Percentiles rank a stretch among this genome's conserved stretches.
Evolutionary conservation across 1,284 basidiomycete species (phyloP).

Genomic region (Fomitopsis pinicola): DNA sequence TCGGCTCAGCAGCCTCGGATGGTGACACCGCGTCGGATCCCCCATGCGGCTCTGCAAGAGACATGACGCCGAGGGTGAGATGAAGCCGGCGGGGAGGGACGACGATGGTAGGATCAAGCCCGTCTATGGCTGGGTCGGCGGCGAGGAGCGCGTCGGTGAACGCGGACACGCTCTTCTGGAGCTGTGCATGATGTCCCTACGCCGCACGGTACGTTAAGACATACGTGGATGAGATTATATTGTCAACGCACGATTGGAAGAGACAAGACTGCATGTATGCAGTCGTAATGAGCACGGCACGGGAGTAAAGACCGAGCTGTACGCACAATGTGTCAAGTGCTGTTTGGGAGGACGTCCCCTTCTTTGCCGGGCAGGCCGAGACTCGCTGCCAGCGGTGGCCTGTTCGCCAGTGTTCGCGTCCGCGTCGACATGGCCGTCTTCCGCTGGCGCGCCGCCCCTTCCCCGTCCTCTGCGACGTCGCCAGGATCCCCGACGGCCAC

Average conservation of each 20-base stretch:
- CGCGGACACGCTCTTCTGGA: conserved; percentile 36
- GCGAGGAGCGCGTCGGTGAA: conserved; percentile 44
- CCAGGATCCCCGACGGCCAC: conserved; percentile 1
- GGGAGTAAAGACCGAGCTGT: neutral
- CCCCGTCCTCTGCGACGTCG: conserved; percentile 4
- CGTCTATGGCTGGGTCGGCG: conserved; percentile 37
- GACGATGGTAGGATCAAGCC: conserved; percentile 55
- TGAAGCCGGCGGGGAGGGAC: conserved; percentile 61
- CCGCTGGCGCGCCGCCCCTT: neutral
- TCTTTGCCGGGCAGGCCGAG: neutral
- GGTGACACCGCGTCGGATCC: neutral
- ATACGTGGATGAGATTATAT: neutral
- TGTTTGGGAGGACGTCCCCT: conserved; percentile 10
- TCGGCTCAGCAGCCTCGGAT: neutral
- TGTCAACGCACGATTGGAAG: conserved; percentile 16
- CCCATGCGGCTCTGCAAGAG: conserved; percentile 29
- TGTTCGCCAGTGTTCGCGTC: conserved; percentile 1
- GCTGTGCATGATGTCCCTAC: conserved; percentile 48
- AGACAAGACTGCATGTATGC: conserved; percentile 17
- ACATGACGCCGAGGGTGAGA: conserved; percentile 69
- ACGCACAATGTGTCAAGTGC: conserved; percentile 25
- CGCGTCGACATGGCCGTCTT: neutral
- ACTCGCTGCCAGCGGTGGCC: neutral
- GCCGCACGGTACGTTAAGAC: neutral
- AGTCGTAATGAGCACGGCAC: neutral